Evolutionary conservation across 306 rosid genomes (phyloP).

Genomic region (Boehmeria nivea): DNA sequence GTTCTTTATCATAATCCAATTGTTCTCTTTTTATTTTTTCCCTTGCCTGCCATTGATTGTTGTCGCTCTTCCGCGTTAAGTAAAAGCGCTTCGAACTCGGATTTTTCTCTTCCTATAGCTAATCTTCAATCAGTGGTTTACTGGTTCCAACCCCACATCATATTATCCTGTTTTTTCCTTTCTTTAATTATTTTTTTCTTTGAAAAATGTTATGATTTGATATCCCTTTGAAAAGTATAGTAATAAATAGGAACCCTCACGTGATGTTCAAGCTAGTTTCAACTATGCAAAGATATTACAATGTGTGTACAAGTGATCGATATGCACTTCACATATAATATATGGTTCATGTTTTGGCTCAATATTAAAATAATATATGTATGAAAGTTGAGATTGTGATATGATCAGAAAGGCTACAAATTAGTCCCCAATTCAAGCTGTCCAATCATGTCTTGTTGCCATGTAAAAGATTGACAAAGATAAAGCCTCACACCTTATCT

Average conservation of each 20-base stretch:
- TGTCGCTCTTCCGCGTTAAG: conserved; percentile 22
- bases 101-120: neutral
- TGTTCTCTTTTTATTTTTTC: conserved; percentile 28
- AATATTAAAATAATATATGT: neutral
- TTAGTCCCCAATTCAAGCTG: conserved; percentile 20
- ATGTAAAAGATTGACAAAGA: conserved; percentile 32
- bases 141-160: conserved; percentile 30
- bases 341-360: neutral
- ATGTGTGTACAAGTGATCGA: neutral
- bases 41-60: conserved; percentile 47
- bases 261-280: conserved; percentile 20
- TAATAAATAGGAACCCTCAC: conserved; percentile 26
- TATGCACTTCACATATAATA: neutral
- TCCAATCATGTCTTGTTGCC: conserved; percentile 48
- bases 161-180: conserved; percentile 14
- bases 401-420: conserved; percentile 14
- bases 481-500: conserved; percentile 44
- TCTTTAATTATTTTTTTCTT: neutral
- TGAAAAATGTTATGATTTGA: neutral
- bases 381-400: conserved; percentile 6
- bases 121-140: neutral
- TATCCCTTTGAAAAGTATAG: conserved; percentile 11
- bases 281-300: neutral
- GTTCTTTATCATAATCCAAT: conserved; percentile 32
- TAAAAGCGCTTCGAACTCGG: conserved; percentile 27